Evolutionary conservation across 75 land plant species (phyloP).

Genomic region (Pinus albicaulis): DNA sequence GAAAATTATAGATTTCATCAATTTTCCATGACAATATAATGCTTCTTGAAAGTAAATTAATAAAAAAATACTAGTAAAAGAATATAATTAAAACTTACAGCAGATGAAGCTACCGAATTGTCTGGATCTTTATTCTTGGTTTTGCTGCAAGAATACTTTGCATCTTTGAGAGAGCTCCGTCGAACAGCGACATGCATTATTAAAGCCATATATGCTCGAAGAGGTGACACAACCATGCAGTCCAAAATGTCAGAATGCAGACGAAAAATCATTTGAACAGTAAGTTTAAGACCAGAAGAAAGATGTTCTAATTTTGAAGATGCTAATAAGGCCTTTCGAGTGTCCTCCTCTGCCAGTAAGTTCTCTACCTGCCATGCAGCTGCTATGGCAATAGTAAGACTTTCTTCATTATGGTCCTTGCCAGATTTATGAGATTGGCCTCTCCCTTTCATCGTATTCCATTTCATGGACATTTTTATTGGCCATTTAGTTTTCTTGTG

Average conservation of each 20-base stretch:
- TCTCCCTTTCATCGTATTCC: conserved; percentile 10
- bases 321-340: conserved; percentile 41
- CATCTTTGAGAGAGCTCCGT: neutral
- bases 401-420: conserved; percentile 14
- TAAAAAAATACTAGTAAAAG: neutral
- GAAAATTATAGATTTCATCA: neutral
- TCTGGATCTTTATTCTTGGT: conserved; percentile 1
- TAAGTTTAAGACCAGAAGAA: conserved; percentile 38
- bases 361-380: conserved; percentile 77
- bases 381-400: conserved; percentile 37
- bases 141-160: neutral
- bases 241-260: conserved; percentile 23
- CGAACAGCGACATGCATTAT: conserved; percentile 40
- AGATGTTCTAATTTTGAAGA: conserved; percentile 26
- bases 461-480: conserved; percentile 17
- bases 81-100: neutral
- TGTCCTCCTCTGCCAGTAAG: conserved; percentile 40
- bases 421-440: neutral
- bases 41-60: neutral
- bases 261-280: conserved; percentile 44
- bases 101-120: neutral
- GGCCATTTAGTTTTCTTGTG: conserved; percentile 17
- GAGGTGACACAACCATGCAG: conserved; percentile 33
- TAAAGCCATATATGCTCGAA: conserved; percentile 52
- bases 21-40: neutral